Evolutionary conservation across 2,329 filamentous ascomycete species (phyloP), one percentile per base, ranked within the genome.

Genomic region (Neocatenulostroma microsporum): DNA sequence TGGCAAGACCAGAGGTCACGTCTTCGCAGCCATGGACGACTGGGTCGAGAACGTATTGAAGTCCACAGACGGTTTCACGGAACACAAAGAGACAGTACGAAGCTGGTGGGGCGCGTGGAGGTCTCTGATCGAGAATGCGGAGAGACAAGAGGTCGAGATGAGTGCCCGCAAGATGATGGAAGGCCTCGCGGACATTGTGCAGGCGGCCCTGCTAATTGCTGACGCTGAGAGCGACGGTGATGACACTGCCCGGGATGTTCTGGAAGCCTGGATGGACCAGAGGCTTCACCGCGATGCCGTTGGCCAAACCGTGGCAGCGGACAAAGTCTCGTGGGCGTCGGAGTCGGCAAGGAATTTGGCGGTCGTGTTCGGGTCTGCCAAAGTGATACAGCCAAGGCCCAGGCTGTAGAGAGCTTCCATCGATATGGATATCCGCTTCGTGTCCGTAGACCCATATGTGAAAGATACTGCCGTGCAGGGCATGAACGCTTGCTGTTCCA

Each of bases 1-100:
- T 23, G 46, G 45, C 2, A 41, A 41, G 34, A 37, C 39, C 17
- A 37, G 30, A 10, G 20, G 26, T 8, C 28, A 27, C 8, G 39
- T 37, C 12, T 19, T 41, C 34, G 7, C 11, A 9, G 33, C 39
- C 4, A 33, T 41, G 24, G 26, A 26, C 14, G 21, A 21, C 5
- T 41, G 39, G 39, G 21, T 37, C 13, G 14, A 26, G n/a, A 19
- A 21, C 4, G 19, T 8, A 6, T 5, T 26, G 5, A 6, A n/a
- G 3, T 5, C 28, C n/a, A 26, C 10, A 5, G 9, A 13, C 13
- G 19, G 12, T 8, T n/a, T 31, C 11, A 8, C 17, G 4, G 7
- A 12, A 21, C 19, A 30, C 13, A 29, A 29, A 21, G n/a, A 30
- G 14, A 15, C 17, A 3, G 12, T 41, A 7, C n/a, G 18, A 19